Base-by-base conservation (phyloP, 129 eudicot genomes). In the Ambrosia artemisiifolia region DNA sequence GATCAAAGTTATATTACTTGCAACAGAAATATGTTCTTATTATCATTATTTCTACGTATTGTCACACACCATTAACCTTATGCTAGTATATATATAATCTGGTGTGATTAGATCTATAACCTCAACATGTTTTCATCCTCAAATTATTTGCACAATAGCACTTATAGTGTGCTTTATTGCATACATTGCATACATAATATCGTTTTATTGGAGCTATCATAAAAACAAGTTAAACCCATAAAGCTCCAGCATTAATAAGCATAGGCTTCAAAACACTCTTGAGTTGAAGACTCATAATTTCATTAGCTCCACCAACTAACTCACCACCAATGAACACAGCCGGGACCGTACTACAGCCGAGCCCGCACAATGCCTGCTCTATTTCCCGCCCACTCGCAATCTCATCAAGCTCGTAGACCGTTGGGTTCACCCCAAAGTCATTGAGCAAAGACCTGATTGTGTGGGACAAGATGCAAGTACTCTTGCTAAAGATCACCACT, bases 321-420 rank as follows among this genome's bases (percentile, higher is more conserved):
- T 92, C 82, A 12, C 95, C 96, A 24, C 96, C 88, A 33, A 92
- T 92, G 79, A 84, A 92, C 79, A 92, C 97, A 8, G 84, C 88
- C 0, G 97, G 97, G 55, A 86, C 82, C 3, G 76, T 74, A 48
- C 59, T 81, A 55, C 87, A 78, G 6, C 94, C 94, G 1, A 71
- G 80, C 72, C 79, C 74, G 19, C 62, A 65, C 5, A 88, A 76
- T 0, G 88, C 96, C 59, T 80, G 84, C 78, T 92, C 97, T 32
- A 92, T 83, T 16, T 88, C 94, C 1, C 67, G 82, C 47, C 96
- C 96, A 53, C 81, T 77, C 0, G 85, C 17, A 11, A 88, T 80
- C 72, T 92, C 89, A 48, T 92, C 96, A 5, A 92, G 88, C 94
- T 92, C 96, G 33, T 92, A 88, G 2, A 92, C 89, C 0, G 79